Evolutionary conservation across 768 basidiomycete species (phyloP), one percentile per base, ranked within the genome.

Genomic region (Boletus rubropictus): DNA sequence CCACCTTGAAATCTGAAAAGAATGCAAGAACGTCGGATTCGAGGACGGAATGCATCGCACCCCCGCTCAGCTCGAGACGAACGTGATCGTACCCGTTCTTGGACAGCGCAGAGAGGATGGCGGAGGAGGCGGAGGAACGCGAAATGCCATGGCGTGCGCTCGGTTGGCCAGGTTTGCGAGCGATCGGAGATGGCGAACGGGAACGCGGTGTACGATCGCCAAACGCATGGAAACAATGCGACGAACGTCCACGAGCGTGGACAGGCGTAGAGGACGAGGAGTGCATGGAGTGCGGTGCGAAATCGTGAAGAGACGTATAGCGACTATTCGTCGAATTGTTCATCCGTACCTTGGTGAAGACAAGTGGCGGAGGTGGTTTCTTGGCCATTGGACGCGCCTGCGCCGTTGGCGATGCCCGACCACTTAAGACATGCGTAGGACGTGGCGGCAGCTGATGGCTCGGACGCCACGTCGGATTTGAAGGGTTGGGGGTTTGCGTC

Each of bases 21-120:
- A 86, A 86, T 46, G 64, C 69, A 51, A 67, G 61, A n/a, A 93
- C 79, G 50, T 86, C 82, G 29, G 80, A 81, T 59, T 88, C 85
- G 47, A 69, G 68, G 40, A 85, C 76, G 14, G 70, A 70, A 41
- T 71, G 74, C 40, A 76, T 68, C 31, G 72, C 61, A 6, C 62
- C 67, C 2, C 69, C 73, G 38, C 72, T 70, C 11, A 74, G 70
- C 42, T 78, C 77, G 14, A 91, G 66, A 51, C 72, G 74, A 36
- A 89, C 73, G 65, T 89, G 78, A 14, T 88, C 84, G 51, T 72
- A 71, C 39, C 80, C 82, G 50, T 84, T 89, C 60, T 69, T 69
- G 52, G 74, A 73, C 35, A 91, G 71, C 55, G 70, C 75, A 31
- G 73, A 72, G 14, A 65, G 51, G 36, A 52, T 45, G 21, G 56